Base-by-base conservation (phyloP, 345 rosid genomes). In the Populus alba region DNA sequence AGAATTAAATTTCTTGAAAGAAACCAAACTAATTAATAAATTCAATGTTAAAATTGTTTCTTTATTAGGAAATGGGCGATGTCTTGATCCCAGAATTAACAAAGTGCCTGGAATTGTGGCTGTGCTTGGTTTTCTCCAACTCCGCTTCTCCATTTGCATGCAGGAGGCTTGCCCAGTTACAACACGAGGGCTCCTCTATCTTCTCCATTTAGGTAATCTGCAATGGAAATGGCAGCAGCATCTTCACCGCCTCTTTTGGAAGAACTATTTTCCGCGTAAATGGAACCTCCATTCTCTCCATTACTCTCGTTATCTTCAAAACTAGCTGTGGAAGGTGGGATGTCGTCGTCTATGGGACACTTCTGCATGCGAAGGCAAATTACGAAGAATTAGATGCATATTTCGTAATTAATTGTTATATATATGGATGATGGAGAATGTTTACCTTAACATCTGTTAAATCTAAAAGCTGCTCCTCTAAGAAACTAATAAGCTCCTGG, bases 381-480 rank as follows among this genome's bases (percentile, higher is more conserved):
- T 17, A 6, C 33, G 35, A 17, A 62, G 57, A 9, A 38, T 25
- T 74, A 23, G n/a, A 29, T 7, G 16, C 12, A 25, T 59, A 17
- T 31, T 11, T 27, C 16, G 13, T 27, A 1, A 3, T 27, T 31
- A 13, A 27, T 33, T 29, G 5, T 0, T 35, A 31, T 29, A 27
- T 35, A 31, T 29, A 27, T 12, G 11, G 3, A 9, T 65, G 3
- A 9, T 65, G 2, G 5, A 31, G 5, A 6, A 27, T 71, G 22
- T 22, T 66, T 84, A 91, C 94, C 91, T 89, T 87, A 37, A 91
- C 92, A 45, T 84, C 67, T 65, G 88, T 88, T 73, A 91, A 71
- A 79, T 91, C 92, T 74, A 91, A 81, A 71, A 80, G 83, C 68
- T 89, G 81, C 77, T 91, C 91, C 85, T 77, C 81, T 3, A 91